Conservation (phyloP, 139 green algal genomes). For the Chlamydomonas applanata region DNA sequence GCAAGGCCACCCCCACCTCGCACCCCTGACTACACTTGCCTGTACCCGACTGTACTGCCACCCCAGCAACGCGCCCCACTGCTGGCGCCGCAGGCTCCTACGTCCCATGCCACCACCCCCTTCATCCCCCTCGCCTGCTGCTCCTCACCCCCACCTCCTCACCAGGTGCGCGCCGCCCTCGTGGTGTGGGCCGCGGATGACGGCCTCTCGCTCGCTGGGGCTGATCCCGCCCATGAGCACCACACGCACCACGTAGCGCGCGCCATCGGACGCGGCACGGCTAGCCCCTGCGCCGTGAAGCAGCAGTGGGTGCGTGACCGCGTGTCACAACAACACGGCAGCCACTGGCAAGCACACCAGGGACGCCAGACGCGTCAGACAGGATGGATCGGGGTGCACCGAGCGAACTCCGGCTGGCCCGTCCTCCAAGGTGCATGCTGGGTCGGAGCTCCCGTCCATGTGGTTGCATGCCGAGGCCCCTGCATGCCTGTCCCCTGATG, state of each 20-base stretch:
- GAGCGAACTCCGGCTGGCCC: not conserved
- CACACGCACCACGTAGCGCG: constrained; percentile 38
- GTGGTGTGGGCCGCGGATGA: constrained; percentile 32
- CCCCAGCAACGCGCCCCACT: too few relatives aligned
- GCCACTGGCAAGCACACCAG: not conserved
- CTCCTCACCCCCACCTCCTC: not conserved
- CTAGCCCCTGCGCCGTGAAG: not conserved
- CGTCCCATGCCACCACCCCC: too few relatives aligned
- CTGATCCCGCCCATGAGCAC: constrained; percentile 57
- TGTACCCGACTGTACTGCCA: too few relatives aligned
- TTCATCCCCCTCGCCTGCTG: too few relatives aligned
- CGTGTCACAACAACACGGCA: too few relatives aligned
- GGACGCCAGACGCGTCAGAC: not conserved
- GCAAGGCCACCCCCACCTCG: too few relatives aligned
- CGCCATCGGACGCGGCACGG: not conserved
- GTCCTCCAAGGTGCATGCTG: not conserved
- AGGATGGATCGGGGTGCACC: not conserved
- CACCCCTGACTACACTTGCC: too few relatives aligned
- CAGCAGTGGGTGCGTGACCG: too few relatives aligned
- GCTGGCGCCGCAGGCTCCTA: too few relatives aligned
- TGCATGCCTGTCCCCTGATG: too few relatives aligned
- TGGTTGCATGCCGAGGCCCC: too few relatives aligned
- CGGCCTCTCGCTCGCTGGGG: constrained; percentile 19
- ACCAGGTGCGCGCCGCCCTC: constrained; percentile 20
- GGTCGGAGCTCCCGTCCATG: too few relatives aligned